These are phyloP conservation scores for Pachysandra terminalis DNA, from an alignment of 164 flowering plant species.

Conservation along the genomic window DNA sequence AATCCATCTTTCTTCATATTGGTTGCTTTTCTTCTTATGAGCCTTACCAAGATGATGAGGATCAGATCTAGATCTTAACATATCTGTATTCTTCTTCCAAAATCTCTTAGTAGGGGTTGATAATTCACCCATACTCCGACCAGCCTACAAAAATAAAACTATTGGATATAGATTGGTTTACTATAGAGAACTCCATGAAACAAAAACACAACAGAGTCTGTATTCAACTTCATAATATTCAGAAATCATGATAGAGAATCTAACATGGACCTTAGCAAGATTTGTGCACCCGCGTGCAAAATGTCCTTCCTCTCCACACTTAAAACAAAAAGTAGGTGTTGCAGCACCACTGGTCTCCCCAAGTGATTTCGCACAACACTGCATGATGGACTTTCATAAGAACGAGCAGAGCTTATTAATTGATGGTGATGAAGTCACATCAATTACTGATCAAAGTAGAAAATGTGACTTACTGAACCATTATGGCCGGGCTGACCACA, in stretches of 20 bases:
- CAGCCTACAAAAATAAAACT: conserved; percentile 20
- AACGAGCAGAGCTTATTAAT: not conserved
- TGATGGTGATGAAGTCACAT: not conserved
- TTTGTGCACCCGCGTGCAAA: conserved; percentile 68
- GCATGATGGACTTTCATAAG: conserved; percentile 11
- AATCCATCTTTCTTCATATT: conserved; percentile 22
- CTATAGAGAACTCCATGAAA: not conserved
- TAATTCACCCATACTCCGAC: conserved; percentile 30
- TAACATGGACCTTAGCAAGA: conserved; percentile 39
- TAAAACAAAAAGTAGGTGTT: conserved; percentile 53
- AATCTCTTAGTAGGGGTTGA: conserved; percentile 31
- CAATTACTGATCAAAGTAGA: not conserved
- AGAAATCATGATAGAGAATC: not conserved
- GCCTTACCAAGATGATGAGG: conserved; percentile 10
- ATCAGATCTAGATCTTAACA: conserved; percentile 22
- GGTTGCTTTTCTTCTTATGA: conserved; percentile 36
- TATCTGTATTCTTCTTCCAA: conserved; percentile 20
- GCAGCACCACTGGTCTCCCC: conserved; percentile 34
- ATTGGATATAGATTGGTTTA: not conserved
- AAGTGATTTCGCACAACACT: conserved; percentile 55
- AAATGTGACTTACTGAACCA: conserved; percentile 60
- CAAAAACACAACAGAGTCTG: not conserved
- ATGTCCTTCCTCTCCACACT: conserved; percentile 80
- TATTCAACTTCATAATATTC: not conserved
- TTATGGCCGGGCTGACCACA: conserved; percentile 85